Base-by-base conservation (phyloP, 805 yeast species). In the Schizosaccharomyces osmophilus region DNA sequence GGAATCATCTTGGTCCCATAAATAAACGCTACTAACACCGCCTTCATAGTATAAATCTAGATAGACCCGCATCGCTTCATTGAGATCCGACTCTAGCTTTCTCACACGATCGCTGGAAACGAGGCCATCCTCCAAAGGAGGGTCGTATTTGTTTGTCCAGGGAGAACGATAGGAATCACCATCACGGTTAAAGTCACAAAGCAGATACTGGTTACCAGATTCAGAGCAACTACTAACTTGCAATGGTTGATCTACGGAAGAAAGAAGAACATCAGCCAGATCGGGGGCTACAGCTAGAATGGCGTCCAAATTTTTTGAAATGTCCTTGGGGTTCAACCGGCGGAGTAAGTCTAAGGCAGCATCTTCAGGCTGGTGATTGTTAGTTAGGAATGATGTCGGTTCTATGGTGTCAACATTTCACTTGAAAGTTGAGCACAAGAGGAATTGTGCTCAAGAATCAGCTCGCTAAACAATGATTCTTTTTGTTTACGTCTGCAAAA, bases 101-200 rank as follows among this genome's bases (percentile, higher is more conserved):
- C 97, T 77, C 64, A 93, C 75, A 29, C 73, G 72, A 1, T 73
- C 73, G 3, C 85, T 77, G 11, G 97, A 96, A 66, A 74, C 81
- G 9, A 93, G 88, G 2, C 87, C 85, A 29, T 86, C 93, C 48
- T 75, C 76, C 26, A 75, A 70, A 8, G 73, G 67, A 36, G 78
- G 73, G 64, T 76, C 79, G 72, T 85, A 90, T 64, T 77, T 76
- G 69, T 87, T 87, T 24, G 87, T 78, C 87, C 90, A 88, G 5
- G 97, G 98, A 0, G 95, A 85, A 66, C 97, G 78, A 72, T 79
- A 85, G 24, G 89, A 82, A 72, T 90, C 97, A 6, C 95, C 89
- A 69, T 90, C 98, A 66, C 98, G 78, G 72, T 90, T 90, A 71
- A 90, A 90, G 71, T 90, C 98, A 73, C 97, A 90, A 61, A 89